These are phyloP conservation scores for Chamaecyparis obtusa DNA, from an alignment of 75 land plant species.

Conservation along the genomic window DNA sequence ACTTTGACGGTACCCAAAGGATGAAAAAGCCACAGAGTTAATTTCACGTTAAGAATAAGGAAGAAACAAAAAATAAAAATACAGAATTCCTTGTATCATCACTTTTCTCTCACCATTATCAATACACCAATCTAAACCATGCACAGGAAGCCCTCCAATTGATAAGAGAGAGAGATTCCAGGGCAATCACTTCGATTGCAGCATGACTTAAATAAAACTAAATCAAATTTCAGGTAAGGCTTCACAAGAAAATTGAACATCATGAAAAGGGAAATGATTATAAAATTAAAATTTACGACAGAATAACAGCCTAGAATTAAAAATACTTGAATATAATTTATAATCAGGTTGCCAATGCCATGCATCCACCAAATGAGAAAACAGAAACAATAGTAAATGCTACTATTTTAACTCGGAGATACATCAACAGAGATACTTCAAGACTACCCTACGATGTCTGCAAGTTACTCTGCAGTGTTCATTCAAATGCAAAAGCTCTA, in stretches of 20 bases:
- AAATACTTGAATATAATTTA: too few relatives aligned
- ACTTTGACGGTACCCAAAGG: not conserved
- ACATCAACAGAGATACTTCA: not conserved
- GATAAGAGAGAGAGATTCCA: not conserved
- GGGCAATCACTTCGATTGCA: not conserved
- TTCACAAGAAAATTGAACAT: not conserved
- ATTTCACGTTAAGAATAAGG: not conserved
- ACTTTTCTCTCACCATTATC: not conserved
- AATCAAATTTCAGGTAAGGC: not conserved
- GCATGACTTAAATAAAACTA: not conserved
- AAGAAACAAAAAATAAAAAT: not conserved
- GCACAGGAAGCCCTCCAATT: not conserved
- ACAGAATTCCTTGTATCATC: not conserved
- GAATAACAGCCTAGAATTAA: not conserved
- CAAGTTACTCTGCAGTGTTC: not conserved
- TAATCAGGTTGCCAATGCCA: not conserved
- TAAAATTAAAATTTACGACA: not conserved
- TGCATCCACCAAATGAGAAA: not conserved
- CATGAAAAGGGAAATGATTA: not conserved
- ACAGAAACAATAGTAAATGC: not conserved
- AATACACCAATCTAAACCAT: not conserved
- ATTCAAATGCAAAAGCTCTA: not conserved
- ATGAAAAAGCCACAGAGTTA: not conserved
- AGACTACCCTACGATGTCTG: not conserved
- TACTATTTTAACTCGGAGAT: not conserved